Percentiles rank a stretch among this genome's conserved stretches.
Conservation (phyloP, 2,329 filamentous ascomycete genomes). For the Stachybotrys echinatus region DNA sequence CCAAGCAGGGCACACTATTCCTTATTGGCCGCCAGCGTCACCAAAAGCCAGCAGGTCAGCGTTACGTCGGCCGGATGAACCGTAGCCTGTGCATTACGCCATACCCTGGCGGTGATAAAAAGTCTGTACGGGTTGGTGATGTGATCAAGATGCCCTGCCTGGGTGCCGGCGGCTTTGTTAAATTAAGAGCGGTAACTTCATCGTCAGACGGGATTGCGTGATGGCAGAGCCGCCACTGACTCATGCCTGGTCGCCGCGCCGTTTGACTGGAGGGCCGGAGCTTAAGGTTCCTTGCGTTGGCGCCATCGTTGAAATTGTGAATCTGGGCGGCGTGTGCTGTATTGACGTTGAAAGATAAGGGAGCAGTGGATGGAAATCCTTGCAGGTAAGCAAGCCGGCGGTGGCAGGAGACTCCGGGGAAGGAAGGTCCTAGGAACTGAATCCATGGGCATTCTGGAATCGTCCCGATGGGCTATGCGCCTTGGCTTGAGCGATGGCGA, state of each 20-base stretch:
- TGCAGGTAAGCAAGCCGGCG: not conserved
- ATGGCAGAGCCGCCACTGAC: not conserved
- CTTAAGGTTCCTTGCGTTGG: not conserved
- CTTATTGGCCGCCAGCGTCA: not conserved
- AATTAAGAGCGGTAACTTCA: not conserved
- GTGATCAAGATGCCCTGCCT: not conserved
- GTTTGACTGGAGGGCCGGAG: not conserved
- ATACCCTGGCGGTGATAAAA: too few relatives aligned
- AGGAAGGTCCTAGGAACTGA: too few relatives aligned
- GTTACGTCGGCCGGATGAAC: too few relatives aligned
- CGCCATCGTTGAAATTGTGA: not conserved
- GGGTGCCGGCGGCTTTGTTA: not conserved
- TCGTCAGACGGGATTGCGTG: not conserved
- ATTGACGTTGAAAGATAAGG: not conserved
- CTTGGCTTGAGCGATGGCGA: conserved; percentile 1
- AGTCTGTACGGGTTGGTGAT: too few relatives aligned
- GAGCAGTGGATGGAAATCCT: not conserved
- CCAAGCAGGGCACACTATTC: not conserved
- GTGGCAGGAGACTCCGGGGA: not conserved
- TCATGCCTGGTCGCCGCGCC: too few relatives aligned
- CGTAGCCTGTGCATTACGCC: too few relatives aligned
- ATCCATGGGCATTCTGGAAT: not conserved
- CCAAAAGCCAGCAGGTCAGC: too few relatives aligned
- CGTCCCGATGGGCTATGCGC: not conserved
- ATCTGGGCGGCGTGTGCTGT: too few relatives aligned